Conservation (phyloP, 2,329 filamentous ascomycete species). For the Colletotrichum coccodes region DNA sequence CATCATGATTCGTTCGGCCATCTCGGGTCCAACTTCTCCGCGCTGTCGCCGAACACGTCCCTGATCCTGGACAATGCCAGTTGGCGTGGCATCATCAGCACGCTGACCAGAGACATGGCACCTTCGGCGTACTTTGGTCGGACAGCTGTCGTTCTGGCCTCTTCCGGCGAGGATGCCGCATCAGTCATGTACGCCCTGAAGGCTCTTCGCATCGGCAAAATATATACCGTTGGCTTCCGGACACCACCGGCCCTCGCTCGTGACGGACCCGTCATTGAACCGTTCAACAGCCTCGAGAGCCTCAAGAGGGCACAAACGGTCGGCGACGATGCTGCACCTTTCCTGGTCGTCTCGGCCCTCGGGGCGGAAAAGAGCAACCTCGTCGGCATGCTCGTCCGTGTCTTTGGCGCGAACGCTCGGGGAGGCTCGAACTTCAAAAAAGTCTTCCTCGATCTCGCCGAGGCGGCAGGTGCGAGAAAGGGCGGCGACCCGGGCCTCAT, state of each 20-base stretch:
- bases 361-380: conserved; percentile 82
- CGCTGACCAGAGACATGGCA: conserved; percentile 82
- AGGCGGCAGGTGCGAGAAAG: conserved; percentile 67
- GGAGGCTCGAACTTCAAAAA: conserved; percentile 59
- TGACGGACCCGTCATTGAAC: conserved; percentile 76
- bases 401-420: conserved; percentile 65
- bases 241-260: conserved; percentile 69
- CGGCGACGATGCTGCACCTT: conserved; percentile 69
- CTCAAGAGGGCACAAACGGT: conserved; percentile 63
- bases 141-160: conserved; percentile 80
- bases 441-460: conserved; percentile 84
- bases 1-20: conserved; percentile 37
- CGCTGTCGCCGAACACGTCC: conserved; percentile 57
- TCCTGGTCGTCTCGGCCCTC: conserved; percentile 83
- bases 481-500: conserved; percentile 74
- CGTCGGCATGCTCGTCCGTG: conserved; percentile 80
- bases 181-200: conserved; percentile 83
- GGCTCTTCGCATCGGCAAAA: conserved; percentile 78
- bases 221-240: conserved; percentile 87
- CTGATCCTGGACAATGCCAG: conserved; percentile 84
- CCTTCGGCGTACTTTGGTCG: conserved; percentile 83
- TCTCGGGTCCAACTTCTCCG: conserved; percentile 32
- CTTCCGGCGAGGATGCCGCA: conserved; percentile 78
- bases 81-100: conserved; percentile 87
- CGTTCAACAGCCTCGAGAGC: conserved; percentile 79